A percentile compares a stretch with the other conserved stretches of the same genome.
Evolutionary conservation across 2,329 filamentous ascomycete species (phyloP).

Genomic region (Thyridium curvatum): DNA sequence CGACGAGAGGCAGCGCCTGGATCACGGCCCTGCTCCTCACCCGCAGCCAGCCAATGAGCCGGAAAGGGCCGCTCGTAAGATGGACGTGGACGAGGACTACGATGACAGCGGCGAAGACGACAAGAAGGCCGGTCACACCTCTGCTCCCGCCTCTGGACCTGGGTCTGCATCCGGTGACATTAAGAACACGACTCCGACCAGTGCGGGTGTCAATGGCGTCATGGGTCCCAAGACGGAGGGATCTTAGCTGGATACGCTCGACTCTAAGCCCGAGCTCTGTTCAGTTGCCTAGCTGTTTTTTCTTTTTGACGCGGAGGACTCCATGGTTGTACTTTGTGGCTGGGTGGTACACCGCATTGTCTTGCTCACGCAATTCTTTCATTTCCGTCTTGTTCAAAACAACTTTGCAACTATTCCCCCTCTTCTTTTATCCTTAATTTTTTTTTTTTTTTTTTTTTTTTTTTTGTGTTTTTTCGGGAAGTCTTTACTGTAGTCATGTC

Average conservation of each 20-base stretch:
- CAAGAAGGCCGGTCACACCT: conserved; percentile 47
- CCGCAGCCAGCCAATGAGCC: conserved; percentile 62
- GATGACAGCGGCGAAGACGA: conserved; percentile 91
- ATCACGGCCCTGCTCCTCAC: conserved; percentile 29
- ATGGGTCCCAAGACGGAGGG: conserved; percentile 43
- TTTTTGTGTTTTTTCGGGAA: too few relatives aligned
- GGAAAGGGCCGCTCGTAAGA: conserved; percentile 77
- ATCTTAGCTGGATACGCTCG: conserved; percentile 6
- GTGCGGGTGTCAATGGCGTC: conserved; percentile 40
- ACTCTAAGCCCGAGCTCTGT: too few relatives aligned
- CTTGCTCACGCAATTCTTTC: too few relatives aligned
- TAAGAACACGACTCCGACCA: conserved; percentile 46
- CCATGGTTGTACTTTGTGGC: too few relatives aligned
- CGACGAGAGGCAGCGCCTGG: conserved; percentile 50
- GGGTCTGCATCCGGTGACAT: conserved; percentile 41
- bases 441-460: too few relatives aligned
- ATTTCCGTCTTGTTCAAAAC: too few relatives aligned
- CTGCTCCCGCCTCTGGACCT: conserved; percentile 35
- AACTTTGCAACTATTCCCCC: too few relatives aligned
- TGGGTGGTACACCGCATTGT: too few relatives aligned
- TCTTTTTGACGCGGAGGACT: too few relatives aligned
- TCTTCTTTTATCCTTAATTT: too few relatives aligned
- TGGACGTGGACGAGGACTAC: conserved; percentile 97
- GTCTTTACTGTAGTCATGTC: too few relatives aligned
- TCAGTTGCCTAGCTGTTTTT: too few relatives aligned